Evolutionary conservation across 2,329 filamentous ascomycete species (phyloP).

Genomic region (Colletotrichum sp.): DNA sequence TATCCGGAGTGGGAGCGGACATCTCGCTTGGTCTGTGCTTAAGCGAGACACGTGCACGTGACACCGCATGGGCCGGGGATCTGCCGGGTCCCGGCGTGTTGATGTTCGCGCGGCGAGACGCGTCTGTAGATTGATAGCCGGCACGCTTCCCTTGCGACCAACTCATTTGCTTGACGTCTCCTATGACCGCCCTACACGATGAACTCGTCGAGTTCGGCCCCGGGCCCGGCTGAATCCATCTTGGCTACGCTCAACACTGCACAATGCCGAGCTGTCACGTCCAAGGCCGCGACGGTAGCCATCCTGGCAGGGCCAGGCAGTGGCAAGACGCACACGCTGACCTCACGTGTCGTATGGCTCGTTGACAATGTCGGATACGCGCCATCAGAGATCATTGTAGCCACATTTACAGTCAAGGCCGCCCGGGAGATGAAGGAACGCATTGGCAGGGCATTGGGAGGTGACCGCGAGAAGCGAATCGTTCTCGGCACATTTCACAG

Average conservation of each 20-base stretch:
- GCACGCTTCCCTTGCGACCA: not conserved
- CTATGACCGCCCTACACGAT: conserved; percentile 6
- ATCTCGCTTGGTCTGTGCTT: not conserved
- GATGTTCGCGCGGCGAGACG: not conserved
- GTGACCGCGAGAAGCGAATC: conserved; percentile 75
- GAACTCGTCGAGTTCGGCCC: conserved; percentile 18
- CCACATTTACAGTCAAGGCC: conserved; percentile 96
- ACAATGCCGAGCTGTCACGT: conserved; percentile 61
- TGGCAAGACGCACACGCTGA: conserved; percentile 95
- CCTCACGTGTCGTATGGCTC: conserved; percentile 89
- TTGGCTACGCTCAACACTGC: conserved; percentile 59
- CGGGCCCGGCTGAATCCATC: conserved; percentile 33
- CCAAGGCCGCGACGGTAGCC: conserved; percentile 60
- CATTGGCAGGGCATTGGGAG: conserved; percentile 81
- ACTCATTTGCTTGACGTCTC: not conserved
- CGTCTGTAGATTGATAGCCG: not conserved
- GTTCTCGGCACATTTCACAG: conserved; percentile 95
- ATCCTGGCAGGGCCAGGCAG: conserved; percentile 73
- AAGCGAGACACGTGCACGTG: not conserved
- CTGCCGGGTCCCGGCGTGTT: not conserved
- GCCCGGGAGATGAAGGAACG: conserved; percentile 92
- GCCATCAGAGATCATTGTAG: conserved; percentile 90
- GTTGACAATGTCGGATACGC: conserved; percentile 73
- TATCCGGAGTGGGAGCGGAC: not conserved
- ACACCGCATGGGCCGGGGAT: not conserved